phyloP scores from a whole-genome alignment of 768 basidiomycete genomes.

The Russula earlei region DNA sequence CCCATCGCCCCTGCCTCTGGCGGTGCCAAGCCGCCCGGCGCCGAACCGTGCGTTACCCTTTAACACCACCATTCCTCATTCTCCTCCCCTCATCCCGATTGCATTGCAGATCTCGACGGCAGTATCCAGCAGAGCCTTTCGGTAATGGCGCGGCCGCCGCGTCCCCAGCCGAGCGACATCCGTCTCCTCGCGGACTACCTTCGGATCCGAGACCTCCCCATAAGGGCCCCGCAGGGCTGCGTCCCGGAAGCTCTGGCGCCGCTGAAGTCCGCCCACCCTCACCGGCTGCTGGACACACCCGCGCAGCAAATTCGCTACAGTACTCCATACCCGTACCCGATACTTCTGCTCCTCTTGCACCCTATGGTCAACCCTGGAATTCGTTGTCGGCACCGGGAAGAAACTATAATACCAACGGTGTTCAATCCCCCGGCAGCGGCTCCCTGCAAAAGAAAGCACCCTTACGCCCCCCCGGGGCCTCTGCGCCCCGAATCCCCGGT shows the following conservation, averaged over 20 bases:
- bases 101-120: conserved; percentile 5
- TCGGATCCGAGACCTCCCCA: conserved; percentile 12
- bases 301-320: conserved; percentile 3
- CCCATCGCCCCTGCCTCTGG: neutral
- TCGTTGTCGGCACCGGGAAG: conserved; percentile 1
- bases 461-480: conserved; percentile 24
- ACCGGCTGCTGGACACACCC: conserved; percentile 10
- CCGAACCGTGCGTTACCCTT: conserved; percentile 13
- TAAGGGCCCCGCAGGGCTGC: neutral
- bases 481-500: conserved; percentile 24
- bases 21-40: conserved; percentile 1
- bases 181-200: conserved; percentile 12
- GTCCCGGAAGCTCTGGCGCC: conserved; percentile 6
- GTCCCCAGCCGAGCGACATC: neutral
- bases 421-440: neutral
- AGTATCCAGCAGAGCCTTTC: neutral
- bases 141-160: conserved; percentile 3
- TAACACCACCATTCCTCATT: neutral
- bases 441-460: conserved; percentile 16
- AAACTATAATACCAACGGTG: conserved; percentile 3
- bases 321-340: conserved; percentile 18
- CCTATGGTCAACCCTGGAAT: conserved; percentile 11
- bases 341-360: neutral
- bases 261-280: conserved; percentile 6
- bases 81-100: neutral